Evolutionary conservation across 345 rosid species (phyloP).

Genomic region (Turritis glabra): DNA sequence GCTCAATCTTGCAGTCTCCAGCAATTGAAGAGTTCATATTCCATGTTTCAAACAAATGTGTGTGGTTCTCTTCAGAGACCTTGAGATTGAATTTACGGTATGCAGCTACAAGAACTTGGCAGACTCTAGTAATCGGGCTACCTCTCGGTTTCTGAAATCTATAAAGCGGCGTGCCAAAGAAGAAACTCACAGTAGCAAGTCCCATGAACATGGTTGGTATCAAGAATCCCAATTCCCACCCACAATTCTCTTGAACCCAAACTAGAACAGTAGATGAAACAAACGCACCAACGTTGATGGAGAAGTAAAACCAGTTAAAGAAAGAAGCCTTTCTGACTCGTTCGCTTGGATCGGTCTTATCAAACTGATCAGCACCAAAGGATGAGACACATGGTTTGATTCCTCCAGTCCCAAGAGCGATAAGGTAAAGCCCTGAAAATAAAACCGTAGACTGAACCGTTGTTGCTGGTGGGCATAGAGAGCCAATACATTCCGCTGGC

Average conservation of each 20-base stretch:
- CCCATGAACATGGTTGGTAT: conserved; percentile 61
- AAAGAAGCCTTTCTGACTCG: conserved; percentile 51
- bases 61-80: conserved; percentile 35
- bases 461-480: conserved; percentile 41
- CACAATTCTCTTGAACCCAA: conserved; percentile 55
- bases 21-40: conserved; percentile 37
- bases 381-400: conserved; percentile 68
- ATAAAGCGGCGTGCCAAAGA: conserved; percentile 47
- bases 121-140: conserved; percentile 50
- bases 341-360: conserved; percentile 44
- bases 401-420: conserved; percentile 56
- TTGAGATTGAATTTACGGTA: conserved; percentile 35
- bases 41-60: conserved; percentile 33
- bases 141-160: conserved; percentile 55
- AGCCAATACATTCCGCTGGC: conserved; percentile 42
- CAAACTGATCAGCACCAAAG: conserved; percentile 66
- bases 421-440: conserved; percentile 49
- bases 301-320: conserved; percentile 63
- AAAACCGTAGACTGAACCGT: conserved; percentile 34
- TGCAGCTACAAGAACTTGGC: conserved; percentile 53
- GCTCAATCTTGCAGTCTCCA: conserved; percentile 56
- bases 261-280: conserved; percentile 56
- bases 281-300: conserved; percentile 53
- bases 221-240: conserved; percentile 62
- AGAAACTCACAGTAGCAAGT: conserved; percentile 50